Conservation (phyloP, 306 rosid genomes). For the Vigna angularis region DNA sequence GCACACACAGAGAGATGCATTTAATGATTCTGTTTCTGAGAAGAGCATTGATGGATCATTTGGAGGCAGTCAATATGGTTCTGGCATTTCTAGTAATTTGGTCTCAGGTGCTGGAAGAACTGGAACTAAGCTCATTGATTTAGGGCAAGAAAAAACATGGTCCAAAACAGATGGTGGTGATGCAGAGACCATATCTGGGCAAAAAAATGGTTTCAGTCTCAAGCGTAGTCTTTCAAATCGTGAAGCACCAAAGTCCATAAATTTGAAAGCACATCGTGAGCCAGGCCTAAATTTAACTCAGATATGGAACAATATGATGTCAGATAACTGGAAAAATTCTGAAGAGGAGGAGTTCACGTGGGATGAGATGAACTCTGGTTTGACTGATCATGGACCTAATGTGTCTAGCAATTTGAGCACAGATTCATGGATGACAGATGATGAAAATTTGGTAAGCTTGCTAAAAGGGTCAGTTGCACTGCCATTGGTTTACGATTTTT, state of each 20-base stretch:
- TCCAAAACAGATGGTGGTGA: constrained; percentile 57
- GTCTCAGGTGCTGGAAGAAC: constrained; percentile 60
- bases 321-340: constrained; percentile 94
- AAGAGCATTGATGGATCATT: constrained; percentile 61
- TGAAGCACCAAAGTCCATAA: constrained; percentile 65
- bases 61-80: constrained; percentile 67
- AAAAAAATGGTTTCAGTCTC: constrained; percentile 72
- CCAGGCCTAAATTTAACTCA: constrained; percentile 55
- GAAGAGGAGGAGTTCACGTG: constrained; percentile 97
- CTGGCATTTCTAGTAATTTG: constrained; percentile 66
- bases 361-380: constrained; percentile 79
- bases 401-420: constrained; percentile 55
- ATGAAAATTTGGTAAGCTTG: constrained; percentile 78
- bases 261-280: constrained; percentile 54
- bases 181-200: constrained; percentile 63
- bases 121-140: constrained; percentile 59
- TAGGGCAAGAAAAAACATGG: constrained; percentile 68
- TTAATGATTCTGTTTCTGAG: constrained; percentile 65
- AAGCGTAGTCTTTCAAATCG: constrained; percentile 64
- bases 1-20: constrained; percentile 60
- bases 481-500: constrained; percentile 29
- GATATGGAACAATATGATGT: constrained; percentile 52
- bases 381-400: constrained; percentile 58
- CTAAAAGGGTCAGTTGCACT: constrained; percentile 23
- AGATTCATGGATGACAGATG: constrained; percentile 69